phyloP scores from a whole-genome alignment of 805 yeast species.

The Wickerhamomyces rabaulensis region DNA sequence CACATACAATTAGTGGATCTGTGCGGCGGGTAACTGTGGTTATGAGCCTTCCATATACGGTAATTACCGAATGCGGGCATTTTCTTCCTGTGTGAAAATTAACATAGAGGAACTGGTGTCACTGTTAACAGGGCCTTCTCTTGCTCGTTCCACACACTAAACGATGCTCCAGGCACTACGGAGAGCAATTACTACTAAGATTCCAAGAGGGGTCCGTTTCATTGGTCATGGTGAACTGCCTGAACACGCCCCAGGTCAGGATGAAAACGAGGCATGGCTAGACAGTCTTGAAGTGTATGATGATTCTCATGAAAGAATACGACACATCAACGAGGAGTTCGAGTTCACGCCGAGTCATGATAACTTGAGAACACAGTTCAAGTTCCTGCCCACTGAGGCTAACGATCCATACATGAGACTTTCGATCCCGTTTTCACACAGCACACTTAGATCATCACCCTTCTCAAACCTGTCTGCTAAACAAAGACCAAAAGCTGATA shows the following conservation, averaged over 20 bases:
- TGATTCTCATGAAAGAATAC: neutral
- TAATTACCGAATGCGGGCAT: neutral
- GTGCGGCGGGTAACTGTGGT: neutral
- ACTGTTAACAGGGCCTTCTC: no score
- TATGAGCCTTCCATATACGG: neutral
- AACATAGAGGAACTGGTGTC: no score
- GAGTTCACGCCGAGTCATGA: neutral
- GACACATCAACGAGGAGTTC: neutral
- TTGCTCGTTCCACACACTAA: neutral
- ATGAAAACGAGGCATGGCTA: slow-evolving; percentile 40
- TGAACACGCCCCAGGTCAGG: slow-evolving; percentile 36
- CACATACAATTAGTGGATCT: no score
- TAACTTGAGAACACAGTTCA: neutral
- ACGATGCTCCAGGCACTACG: neutral
- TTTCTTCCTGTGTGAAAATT: neutral
- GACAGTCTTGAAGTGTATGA: slow-evolving; percentile 13
- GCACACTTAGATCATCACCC: slow-evolving; percentile 27
- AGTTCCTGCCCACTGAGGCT: slow-evolving; percentile 1
- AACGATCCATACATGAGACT: slow-evolving; percentile 9
- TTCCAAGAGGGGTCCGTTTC: neutral
- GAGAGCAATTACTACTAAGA: neutral
- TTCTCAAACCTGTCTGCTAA: slow-evolving; percentile 30
- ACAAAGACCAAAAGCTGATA: slow-evolving; percentile 39
- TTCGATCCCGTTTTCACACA: slow-evolving; percentile 9
- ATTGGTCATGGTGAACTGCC: slow-evolving; percentile 15